A percentile compares a stretch with the other conserved stretches of the same genome.
phyloP scores from a whole-genome alignment of 2,329 filamentous ascomycete genomes.

The Ciborinia camelliae region DNA sequence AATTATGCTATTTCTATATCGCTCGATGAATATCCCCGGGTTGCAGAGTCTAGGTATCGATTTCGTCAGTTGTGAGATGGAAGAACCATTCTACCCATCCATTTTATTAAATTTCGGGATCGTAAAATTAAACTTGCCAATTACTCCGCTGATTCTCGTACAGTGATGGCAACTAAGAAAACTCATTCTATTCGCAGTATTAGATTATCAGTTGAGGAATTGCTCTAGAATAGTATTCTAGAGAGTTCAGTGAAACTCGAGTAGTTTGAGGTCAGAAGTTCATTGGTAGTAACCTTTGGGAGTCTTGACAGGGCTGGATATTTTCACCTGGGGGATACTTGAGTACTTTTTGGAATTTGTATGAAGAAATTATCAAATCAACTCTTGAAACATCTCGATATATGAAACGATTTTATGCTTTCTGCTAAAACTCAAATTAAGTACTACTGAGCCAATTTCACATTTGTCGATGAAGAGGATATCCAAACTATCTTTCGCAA shows the following conservation, averaged over 20 bases:
- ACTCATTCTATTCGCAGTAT: background rate
- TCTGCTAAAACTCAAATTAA: background rate
- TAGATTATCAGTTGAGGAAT: background rate
- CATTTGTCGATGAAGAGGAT: background rate
- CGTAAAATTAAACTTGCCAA: background rate
- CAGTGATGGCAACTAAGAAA: background rate
- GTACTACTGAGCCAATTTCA: background rate
- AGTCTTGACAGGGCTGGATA: background rate
- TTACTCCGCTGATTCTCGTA: background rate
- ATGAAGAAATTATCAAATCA: background rate
- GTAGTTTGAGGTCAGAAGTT: background rate
- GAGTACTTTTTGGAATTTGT: background rate
- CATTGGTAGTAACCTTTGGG: no score
- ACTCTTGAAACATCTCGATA: background rate
- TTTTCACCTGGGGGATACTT: background rate
- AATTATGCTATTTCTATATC: background rate
- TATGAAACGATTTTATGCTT: background rate
- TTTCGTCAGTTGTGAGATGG: background rate
- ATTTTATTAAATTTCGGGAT: background rate
- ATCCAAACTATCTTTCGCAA: no score
- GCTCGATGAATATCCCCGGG: background rate
- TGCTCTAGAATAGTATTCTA: background rate
- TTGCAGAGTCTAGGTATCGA: background rate
- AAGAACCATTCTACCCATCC: background rate
- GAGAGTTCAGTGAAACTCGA: background rate